Conservation (phyloP, 208 protist genomes). For the Wallacemonas sp. region DNA sequence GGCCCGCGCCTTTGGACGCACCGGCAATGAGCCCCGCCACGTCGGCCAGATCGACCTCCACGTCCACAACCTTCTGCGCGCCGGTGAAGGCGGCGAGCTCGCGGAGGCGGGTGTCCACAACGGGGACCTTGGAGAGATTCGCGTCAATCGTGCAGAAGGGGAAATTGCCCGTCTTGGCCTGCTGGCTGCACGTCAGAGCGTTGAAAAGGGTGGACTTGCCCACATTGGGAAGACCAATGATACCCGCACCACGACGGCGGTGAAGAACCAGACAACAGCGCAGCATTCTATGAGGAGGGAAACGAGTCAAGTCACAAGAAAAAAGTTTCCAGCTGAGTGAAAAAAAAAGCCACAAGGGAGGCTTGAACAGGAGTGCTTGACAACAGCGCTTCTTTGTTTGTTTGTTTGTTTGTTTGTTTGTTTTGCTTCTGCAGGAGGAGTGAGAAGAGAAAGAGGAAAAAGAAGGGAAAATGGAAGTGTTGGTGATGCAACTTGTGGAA, state of each 20-base stretch:
- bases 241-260: constrained; percentile 73
- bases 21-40: constrained; percentile 91
- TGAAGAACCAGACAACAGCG: constrained; percentile 18
- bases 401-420: too few relatives aligned
- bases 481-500: too few relatives aligned
- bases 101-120: constrained; percentile 78
- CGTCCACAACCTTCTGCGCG: constrained; percentile 66
- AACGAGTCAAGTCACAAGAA: too few relatives aligned
- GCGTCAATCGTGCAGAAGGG: constrained; percentile 95
- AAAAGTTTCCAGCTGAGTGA: too few relatives aligned
- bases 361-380: not conserved
- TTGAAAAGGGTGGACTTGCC: constrained; percentile 95
- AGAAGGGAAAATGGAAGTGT: not conserved
- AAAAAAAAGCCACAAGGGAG: not conserved
- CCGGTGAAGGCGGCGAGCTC: constrained; percentile 69
- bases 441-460: constrained; percentile 14
- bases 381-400: too few relatives aligned
- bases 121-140: constrained; percentile 76
- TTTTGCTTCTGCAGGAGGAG: too few relatives aligned
- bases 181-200: constrained; percentile 86
- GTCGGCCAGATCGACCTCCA: constrained; percentile 85
- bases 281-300: too few relatives aligned
- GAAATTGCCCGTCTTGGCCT: constrained; percentile 93
- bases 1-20: constrained; percentile 79
- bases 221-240: constrained; percentile 91